These are phyloP conservation scores for Boletus pseudo-olivaceus DNA, from an alignment of 768 basidiomycete species.

Conservation along the genomic window DNA sequence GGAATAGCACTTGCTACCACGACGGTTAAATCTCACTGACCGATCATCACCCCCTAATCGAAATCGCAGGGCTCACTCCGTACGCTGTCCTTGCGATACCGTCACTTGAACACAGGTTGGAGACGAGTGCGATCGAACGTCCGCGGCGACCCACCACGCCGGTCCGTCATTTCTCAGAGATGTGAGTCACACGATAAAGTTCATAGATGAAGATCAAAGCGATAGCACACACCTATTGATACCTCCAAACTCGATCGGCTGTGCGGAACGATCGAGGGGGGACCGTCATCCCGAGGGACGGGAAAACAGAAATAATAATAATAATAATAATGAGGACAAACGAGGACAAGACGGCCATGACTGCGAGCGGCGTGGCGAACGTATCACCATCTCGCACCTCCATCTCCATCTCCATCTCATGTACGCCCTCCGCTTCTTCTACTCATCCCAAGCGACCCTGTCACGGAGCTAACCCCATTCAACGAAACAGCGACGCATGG, in stretches of 20 bases:
- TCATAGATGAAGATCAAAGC: constrained; percentile 1
- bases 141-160: constrained; percentile 14
- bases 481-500: constrained; percentile 10
- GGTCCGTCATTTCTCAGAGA: neutral
- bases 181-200: neutral
- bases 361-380: too few species aligned
- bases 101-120: too few species aligned
- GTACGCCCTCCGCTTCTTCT: constrained; percentile 1
- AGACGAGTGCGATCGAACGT: neutral
- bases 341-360: neutral
- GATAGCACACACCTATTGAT: neutral
- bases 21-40: constrained; percentile 11
- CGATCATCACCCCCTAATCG: too few species aligned
- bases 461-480: constrained; percentile 16
- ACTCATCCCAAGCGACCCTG: constrained; percentile 6
- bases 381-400: neutral
- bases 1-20: constrained; percentile 17
- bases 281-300: neutral
- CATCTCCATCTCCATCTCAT: constrained; percentile 1
- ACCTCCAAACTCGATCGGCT: neutral
- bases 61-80: neutral
- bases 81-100: too few species aligned
- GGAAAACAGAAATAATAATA: neutral
- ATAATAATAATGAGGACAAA: neutral
- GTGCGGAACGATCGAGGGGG: constrained; percentile 8